phyloP scores from a whole-genome alignment of 768 basidiomycete species.

The Lactifluus hygrophoroides region DNA sequence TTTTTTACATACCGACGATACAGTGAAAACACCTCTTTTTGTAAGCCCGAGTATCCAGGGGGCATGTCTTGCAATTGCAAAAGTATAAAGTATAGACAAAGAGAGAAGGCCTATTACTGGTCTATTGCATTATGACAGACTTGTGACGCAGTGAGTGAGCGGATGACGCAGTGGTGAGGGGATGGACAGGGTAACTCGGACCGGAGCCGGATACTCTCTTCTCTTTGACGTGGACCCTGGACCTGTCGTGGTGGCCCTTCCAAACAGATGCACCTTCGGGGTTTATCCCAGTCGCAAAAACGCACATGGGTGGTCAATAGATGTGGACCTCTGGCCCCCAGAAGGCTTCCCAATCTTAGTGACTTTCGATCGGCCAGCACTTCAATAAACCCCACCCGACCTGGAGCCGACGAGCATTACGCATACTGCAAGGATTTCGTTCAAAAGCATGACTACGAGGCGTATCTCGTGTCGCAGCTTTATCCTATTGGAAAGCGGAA shows the following conservation, averaged over 20 bases:
- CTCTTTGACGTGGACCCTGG: too few relatives aligned
- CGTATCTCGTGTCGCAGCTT: conserved; percentile 60
- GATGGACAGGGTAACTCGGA: background rate
- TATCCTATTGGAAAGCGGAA: conserved; percentile 57
- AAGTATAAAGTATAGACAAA: background rate
- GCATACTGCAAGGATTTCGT: conserved; percentile 67
- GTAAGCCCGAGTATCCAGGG: conserved; percentile 37
- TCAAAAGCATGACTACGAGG: conserved; percentile 75
- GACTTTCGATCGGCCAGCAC: conserved; percentile 5
- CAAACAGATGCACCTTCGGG: background rate
- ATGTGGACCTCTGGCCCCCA: background rate
- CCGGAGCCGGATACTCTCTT: too few relatives aligned
- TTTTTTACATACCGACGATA: conserved; percentile 41
- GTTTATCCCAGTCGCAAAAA: background rate
- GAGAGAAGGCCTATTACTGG: too few relatives aligned
- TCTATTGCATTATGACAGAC: too few relatives aligned
- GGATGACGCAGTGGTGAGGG: too few relatives aligned
- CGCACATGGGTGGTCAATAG: background rate
- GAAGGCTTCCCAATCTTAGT: background rate
- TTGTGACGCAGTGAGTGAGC: too few relatives aligned
- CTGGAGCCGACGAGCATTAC: conserved; percentile 33
- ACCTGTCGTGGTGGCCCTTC: background rate
- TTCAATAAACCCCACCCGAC: conserved; percentile 5
- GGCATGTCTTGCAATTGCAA: conserved; percentile 25
- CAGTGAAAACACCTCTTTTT: conserved; percentile 42